Percentiles rank a stretch among this genome's conserved stretches.
phyloP scores from a whole-genome alignment of 371 early-diverging fungal genomes.

The Lichtheimia hyalospora region DNA sequence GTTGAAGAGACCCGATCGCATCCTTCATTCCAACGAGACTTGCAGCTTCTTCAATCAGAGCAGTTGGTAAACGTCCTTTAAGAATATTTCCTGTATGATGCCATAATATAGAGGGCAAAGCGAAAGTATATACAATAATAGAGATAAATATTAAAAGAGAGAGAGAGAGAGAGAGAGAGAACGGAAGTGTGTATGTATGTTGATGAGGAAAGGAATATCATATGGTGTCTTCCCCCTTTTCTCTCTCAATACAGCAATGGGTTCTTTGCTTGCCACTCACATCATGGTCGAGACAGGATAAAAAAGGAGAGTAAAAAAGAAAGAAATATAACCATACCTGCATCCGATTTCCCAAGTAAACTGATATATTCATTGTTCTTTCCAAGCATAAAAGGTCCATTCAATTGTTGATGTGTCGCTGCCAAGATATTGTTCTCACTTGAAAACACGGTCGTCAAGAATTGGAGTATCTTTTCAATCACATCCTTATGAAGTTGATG shows the following conservation, averaged over 20 bases:
- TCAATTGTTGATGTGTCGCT: conserved; percentile 4
- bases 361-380: conserved; percentile 21
- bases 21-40: conserved; percentile 24
- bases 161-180: not conserved
- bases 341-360: conserved; percentile 2
- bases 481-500: conserved; percentile 85
- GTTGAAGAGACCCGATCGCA: not conserved
- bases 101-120: conserved; percentile 12
- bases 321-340: conserved; percentile 1
- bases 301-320: not conserved
- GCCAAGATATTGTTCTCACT: conserved; percentile 10
- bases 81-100: not conserved
- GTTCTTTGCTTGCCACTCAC: not conserved
- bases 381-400: conserved; percentile 14
- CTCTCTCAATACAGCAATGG: not conserved
- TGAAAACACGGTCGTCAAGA: conserved; percentile 68
- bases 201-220: too few relatives aligned
- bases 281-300: not conserved
- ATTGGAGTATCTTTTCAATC: conserved; percentile 85
- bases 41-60: conserved; percentile 41
- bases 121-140: conserved; percentile 1
- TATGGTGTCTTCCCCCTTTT: not conserved
- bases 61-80: conserved; percentile 16
- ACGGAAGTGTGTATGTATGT: not conserved
- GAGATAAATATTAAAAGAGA: conserved; percentile 7